Percentiles rank a stretch among this genome's conserved stretches.
Conservation (phyloP, 352 stramenopile species). For the Pythium angustatum region DNA sequence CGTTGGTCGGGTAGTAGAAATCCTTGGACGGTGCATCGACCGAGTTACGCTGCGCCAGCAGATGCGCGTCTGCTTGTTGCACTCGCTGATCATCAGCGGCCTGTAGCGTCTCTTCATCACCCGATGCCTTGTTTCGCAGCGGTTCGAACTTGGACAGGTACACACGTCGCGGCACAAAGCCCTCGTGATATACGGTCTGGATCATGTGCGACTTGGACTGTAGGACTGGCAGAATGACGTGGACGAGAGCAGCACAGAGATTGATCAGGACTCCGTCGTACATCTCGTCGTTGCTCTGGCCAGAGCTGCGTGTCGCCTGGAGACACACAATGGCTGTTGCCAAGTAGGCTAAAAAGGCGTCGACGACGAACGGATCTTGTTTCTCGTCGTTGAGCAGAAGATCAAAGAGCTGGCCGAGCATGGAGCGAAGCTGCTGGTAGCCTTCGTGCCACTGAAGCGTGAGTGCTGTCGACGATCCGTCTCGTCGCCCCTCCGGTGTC, state of each 20-base stretch:
- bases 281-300: slow-evolving; percentile 45
- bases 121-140: slow-evolving; percentile 12
- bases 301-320: slow-evolving; percentile 45
- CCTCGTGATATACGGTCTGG: slow-evolving; percentile 58
- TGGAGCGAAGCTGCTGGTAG: slow-evolving; percentile 35
- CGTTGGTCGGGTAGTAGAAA: slow-evolving; percentile 52
- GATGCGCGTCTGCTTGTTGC: slow-evolving; percentile 10
- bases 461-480: slow-evolving; percentile 32
- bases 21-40: slow-evolving; percentile 2
- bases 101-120: slow-evolving; percentile 12
- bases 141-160: slow-evolving; percentile 35
- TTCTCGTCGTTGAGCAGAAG: slow-evolving; percentile 33
- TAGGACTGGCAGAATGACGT: slow-evolving; percentile 41
- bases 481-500: slow-evolving; percentile 27
- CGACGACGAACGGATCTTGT: slow-evolving; percentile 51
- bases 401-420: slow-evolving; percentile 36
- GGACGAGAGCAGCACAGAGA: slow-evolving; percentile 50
- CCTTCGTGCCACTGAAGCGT: slow-evolving; percentile 54
- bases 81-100: slow-evolving; percentile 16
- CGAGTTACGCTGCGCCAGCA: not conserved
- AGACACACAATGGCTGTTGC: slow-evolving; percentile 33
- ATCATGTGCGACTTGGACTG: slow-evolving; percentile 33
- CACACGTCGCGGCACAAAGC: slow-evolving; percentile 44
- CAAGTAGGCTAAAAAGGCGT: slow-evolving; percentile 66
- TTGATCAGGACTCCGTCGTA: slow-evolving; percentile 77